Percentiles rank a stretch among this genome's conserved stretches.
These are phyloP conservation scores for Boletus tomentosulus DNA, from an alignment of 768 basidiomycete species.

Conservation along the genomic window DNA sequence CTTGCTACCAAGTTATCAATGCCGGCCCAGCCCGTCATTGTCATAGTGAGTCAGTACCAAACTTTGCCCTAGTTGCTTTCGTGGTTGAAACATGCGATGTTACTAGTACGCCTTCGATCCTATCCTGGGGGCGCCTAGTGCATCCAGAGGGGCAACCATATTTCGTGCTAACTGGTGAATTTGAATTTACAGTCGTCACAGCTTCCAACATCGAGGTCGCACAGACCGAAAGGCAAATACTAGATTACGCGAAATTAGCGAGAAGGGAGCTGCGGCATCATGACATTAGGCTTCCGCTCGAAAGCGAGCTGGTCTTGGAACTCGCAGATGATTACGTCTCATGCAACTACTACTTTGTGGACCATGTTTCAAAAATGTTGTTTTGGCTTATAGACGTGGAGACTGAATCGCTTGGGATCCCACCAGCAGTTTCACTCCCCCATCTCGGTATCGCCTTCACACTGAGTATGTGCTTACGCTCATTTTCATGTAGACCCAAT, in stretches of 20 bases:
- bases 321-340: conserved; percentile 31
- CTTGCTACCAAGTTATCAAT: background rate
- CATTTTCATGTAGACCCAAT: background rate
- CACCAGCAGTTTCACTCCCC: conserved; percentile 38
- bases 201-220: conserved; percentile 44
- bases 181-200: conserved; percentile 40
- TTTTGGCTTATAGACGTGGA: conserved; percentile 50
- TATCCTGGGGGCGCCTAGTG: conserved; percentile 40
- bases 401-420: conserved; percentile 41
- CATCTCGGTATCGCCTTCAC: conserved; percentile 37
- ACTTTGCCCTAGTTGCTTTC: background rate
- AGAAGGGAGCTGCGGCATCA: conserved; percentile 27
- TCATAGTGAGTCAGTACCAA: background rate
- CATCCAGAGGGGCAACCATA: conserved; percentile 61
- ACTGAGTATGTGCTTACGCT: conserved; percentile 8
- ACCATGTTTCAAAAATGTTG: conserved; percentile 39
- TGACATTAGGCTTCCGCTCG: conserved; percentile 31
- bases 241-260: conserved; percentile 36
- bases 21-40: background rate
- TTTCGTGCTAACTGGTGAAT: conserved; percentile 28
- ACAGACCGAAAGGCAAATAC: conserved; percentile 33
- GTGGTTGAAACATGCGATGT: background rate
- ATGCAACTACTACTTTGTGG: conserved; percentile 50
- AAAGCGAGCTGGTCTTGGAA: conserved; percentile 48
- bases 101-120: background rate